phyloP scores from a whole-genome alignment of 2,329 filamentous ascomycete species.

The Fusarium pseudonygamai region DNA sequence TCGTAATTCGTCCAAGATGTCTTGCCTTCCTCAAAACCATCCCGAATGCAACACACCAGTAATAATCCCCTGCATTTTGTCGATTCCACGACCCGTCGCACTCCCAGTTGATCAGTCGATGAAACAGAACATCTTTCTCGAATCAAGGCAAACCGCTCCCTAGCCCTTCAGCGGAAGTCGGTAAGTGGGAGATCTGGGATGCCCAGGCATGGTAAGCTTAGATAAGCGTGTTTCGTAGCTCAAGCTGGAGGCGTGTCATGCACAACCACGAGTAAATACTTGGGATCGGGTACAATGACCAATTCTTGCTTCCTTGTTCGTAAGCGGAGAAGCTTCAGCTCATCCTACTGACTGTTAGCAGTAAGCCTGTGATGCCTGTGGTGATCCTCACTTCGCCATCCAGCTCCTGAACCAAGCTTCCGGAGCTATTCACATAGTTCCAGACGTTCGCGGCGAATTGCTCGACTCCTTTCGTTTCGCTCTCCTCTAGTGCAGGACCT shows the following conservation, averaged over 20 bases:
- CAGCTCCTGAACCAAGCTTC: constrained; percentile 74
- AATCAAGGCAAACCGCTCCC: constrained; percentile 1
- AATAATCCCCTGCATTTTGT: constrained; percentile 19
- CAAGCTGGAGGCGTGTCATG: constrained; percentile 81
- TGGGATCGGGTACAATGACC: constrained; percentile 82
- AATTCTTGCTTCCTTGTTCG: constrained; percentile 88
- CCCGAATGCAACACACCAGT: constrained; percentile 13
- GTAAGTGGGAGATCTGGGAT: constrained; percentile 13
- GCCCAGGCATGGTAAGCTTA: constrained; percentile 30
- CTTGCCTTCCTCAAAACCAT: constrained; percentile 19
- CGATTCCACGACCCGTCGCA: constrained; percentile 17
- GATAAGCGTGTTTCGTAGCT: constrained; percentile 34
- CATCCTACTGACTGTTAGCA: constrained; percentile 64
- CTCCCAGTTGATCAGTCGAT: constrained; percentile 13
- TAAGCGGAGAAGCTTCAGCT: constrained; percentile 77
- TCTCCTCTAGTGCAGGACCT: constrained; percentile 53
- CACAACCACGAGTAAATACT: constrained; percentile 81
- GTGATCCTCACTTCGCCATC: constrained; percentile 69
- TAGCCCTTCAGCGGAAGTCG: constrained; percentile 16
- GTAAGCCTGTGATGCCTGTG: constrained; percentile 1
- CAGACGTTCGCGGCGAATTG: constrained; percentile 81
- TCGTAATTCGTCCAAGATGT: constrained; percentile 15
- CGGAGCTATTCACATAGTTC: constrained; percentile 76
- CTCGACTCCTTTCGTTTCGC: constrained; percentile 69
- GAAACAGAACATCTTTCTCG: constrained; percentile 8